Evolutionary conservation across 176 grass and related monocot genomes (phyloP).

Genomic region (Thinopyrum elongatum): DNA sequence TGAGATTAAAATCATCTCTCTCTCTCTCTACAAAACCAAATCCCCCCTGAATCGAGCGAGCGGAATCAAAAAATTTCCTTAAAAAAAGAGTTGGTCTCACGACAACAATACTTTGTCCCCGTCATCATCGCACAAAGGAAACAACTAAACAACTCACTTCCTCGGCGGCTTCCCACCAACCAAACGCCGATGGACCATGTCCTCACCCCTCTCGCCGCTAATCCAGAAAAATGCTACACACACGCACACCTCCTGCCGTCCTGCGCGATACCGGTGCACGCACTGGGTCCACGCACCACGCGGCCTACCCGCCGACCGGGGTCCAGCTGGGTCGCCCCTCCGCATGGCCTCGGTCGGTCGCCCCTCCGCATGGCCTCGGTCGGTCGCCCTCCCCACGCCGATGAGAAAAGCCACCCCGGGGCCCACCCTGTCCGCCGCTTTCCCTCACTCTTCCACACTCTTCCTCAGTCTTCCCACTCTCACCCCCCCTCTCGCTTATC

Average conservation of each 20-base stretch:
- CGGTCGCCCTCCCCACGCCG: not conserved
- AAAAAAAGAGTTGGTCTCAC: not conserved
- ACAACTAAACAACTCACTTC: not conserved
- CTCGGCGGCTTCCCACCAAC: not conserved
- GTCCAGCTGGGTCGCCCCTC: not conserved
- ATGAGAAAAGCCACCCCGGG: not conserved
- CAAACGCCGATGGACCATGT: not conserved
- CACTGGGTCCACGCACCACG: not conserved
- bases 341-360: not conserved
- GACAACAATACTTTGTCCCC: not conserved
- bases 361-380: not conserved
- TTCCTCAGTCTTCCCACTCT: not conserved
- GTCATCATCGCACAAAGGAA: not conserved
- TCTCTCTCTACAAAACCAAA: not conserved
- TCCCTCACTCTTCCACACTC: not conserved
- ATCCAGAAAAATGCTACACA: not conserved
- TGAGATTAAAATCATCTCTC: not conserved
- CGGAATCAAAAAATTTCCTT: not conserved
- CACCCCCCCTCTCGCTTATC: not conserved
- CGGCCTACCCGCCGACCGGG: not conserved
- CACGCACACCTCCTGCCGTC: not conserved
- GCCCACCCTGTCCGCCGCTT: not conserved
- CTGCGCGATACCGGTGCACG: not conserved
- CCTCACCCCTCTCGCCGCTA: too few relatives aligned
- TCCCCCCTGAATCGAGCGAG: not conserved